phyloP scores from a whole-genome alignment of 352 stramenopile species.

The Albugo candida region DNA sequence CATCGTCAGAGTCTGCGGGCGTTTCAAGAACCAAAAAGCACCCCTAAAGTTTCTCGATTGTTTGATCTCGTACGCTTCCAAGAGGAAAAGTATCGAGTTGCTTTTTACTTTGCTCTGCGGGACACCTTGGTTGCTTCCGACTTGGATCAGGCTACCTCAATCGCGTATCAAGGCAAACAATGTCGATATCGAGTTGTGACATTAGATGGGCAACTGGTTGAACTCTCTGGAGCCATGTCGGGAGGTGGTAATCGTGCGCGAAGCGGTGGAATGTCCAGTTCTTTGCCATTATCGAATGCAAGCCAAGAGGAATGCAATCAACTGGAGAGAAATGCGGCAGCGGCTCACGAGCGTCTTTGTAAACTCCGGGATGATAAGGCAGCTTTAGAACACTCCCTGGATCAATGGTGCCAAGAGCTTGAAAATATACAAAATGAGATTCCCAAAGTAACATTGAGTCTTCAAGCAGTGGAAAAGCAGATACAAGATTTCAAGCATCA shows the following conservation, averaged over 20 bases:
- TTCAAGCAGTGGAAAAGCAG: constrained; percentile 27
- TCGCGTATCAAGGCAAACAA: constrained; percentile 84
- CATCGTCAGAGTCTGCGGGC: constrained; percentile 42
- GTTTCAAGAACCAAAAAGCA: constrained; percentile 30
- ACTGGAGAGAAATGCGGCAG: constrained; percentile 33
- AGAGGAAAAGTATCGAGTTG: constrained; percentile 78
- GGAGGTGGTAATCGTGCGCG: constrained; percentile 88
- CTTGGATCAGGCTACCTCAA: constrained; percentile 82
- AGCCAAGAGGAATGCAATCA: constrained; percentile 38
- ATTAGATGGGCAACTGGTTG: constrained; percentile 92
- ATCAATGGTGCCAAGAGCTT: constrained; percentile 64
- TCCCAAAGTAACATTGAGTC: neutral
- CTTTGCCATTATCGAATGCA: constrained; percentile 20
- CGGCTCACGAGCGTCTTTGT: constrained; percentile 28
- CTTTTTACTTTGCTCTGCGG: constrained; percentile 92
- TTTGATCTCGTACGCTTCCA: constrained; percentile 80
- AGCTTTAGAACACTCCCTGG: constrained; percentile 71
- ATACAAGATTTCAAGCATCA: constrained; percentile 72
- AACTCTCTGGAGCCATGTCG: constrained; percentile 97
- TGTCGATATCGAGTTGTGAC: constrained; percentile 96
- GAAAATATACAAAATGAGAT: constrained; percentile 80
- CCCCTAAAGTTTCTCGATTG: constrained; percentile 28
- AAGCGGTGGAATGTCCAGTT: constrained; percentile 86
- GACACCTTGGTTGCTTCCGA: constrained; percentile 96
- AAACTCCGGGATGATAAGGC: constrained; percentile 39